Evolutionary conservation across 1,139 yeast genomes (phyloP).

Genomic region (Blastobotrys aristatus): DNA sequence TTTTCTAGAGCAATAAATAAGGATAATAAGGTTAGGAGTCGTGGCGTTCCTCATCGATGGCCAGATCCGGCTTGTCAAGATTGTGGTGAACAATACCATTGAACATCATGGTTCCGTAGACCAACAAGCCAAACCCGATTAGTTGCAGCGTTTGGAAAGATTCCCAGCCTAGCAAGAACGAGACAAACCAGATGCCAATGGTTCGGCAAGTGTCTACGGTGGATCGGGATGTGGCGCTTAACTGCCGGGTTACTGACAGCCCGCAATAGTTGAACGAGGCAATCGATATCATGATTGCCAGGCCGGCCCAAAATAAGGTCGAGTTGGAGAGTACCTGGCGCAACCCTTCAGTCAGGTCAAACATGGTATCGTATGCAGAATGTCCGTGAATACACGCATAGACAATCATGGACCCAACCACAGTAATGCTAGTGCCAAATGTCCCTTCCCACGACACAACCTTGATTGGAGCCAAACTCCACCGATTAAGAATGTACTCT

Average conservation of each 20-base stretch:
- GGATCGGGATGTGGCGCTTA: slow-evolving; percentile 75
- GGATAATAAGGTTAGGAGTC: background rate
- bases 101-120: slow-evolving; percentile 69
- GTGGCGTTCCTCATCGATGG: background rate
- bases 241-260: slow-evolving; percentile 55
- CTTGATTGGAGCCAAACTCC: slow-evolving; percentile 55
- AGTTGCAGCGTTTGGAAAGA: slow-evolving; percentile 55
- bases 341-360: slow-evolving; percentile 53
- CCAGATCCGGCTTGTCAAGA: background rate
- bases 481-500: slow-evolving; percentile 56
- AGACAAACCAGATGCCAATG: slow-evolving; percentile 69
- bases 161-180: slow-evolving; percentile 77
- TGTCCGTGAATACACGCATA: slow-evolving; percentile 39
- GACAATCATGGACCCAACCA: slow-evolving; percentile 40
- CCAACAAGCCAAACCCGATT: slow-evolving; percentile 58
- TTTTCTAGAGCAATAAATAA: background rate
- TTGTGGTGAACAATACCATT: slow-evolving; percentile 51
- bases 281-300: slow-evolving; percentile 66
- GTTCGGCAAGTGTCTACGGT: slow-evolving; percentile 80
- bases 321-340: slow-evolving; percentile 43
- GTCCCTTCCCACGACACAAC: slow-evolving; percentile 74
- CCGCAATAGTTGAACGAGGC: slow-evolving; percentile 74
- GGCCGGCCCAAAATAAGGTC: slow-evolving; percentile 47
- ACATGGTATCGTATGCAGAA: slow-evolving; percentile 44
- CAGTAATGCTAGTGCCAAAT: slow-evolving; percentile 52